A percentile compares a stretch with the other conserved stretches of the same genome.
These are phyloP conservation scores for Solanum clarkiae DNA, from an alignment of 257 asterid genomes.

Conservation along the genomic window DNA sequence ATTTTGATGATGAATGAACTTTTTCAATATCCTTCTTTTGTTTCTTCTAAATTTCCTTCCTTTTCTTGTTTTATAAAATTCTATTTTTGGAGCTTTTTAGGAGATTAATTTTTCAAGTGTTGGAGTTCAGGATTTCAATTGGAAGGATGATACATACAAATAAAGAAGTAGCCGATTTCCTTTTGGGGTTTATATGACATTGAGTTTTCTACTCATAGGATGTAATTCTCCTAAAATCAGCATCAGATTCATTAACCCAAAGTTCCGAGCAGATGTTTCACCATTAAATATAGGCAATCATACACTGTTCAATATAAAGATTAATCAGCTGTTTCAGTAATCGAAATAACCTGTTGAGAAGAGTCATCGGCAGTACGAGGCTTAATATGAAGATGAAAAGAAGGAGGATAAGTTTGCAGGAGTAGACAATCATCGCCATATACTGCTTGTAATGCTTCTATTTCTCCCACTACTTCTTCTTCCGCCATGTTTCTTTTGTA, in stretches of 20 bases:
- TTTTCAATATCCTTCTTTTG: background rate
- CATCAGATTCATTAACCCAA: background rate
- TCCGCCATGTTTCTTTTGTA: conserved; percentile 27
- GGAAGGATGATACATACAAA: background rate
- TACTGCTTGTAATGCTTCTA: conserved; percentile 71
- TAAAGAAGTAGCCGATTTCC: background rate
- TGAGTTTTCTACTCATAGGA: background rate
- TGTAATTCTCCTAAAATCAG: background rate
- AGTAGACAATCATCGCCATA: conserved; percentile 64
- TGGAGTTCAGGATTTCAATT: background rate
- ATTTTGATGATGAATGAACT: background rate
- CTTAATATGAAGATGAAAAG: conserved; percentile 57
- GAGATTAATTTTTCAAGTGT: background rate
- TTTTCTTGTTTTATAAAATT: background rate
- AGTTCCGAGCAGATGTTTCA: no score
- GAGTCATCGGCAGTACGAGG: conserved; percentile 90
- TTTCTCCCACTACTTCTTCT: conserved; percentile 59
- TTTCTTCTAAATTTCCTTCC: background rate
- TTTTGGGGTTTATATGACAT: background rate
- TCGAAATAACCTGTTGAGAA: conserved; percentile 50
- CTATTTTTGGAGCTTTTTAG: background rate
- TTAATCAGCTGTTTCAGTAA: no score
- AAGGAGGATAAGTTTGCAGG: conserved; percentile 47
- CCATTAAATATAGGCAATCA: no score
- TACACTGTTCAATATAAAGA: no score